phyloP scores from a whole-genome alignment of 106 monocot species.

The Allium fistulosum region DNA sequence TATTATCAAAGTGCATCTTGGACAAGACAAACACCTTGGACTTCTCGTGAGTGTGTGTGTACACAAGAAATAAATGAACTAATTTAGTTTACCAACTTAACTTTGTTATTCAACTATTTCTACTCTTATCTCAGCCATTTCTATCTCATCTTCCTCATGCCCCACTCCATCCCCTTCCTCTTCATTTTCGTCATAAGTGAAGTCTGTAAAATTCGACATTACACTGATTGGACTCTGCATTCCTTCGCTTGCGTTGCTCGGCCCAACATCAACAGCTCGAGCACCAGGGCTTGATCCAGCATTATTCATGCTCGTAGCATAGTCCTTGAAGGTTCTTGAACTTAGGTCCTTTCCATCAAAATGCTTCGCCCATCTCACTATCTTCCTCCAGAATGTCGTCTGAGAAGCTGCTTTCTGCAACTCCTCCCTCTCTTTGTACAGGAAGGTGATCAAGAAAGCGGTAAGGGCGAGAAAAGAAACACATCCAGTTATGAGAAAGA shows the following conservation, averaged over 20 bases:
- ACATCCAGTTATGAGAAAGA: slow-evolving; percentile 68
- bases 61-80: no score
- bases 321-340: slow-evolving; percentile 4
- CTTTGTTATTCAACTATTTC: background rate
- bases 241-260: background rate
- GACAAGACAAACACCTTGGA: no score
- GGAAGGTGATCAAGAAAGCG: slow-evolving; percentile 23
- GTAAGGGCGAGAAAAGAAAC: slow-evolving; percentile 34
- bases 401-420: slow-evolving; percentile 9
- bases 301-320: background rate
- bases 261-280: background rate
- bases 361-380: slow-evolving; percentile 1
- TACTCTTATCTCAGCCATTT: slow-evolving; percentile 1
- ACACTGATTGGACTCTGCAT: slow-evolving; percentile 8
- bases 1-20: no score
- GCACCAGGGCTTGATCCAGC: background rate
- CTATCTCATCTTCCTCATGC: background rate
- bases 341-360: slow-evolving; percentile 14
- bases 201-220: background rate
- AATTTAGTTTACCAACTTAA: no score
- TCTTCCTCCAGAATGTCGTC: slow-evolving; percentile 2
- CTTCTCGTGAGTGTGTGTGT: no score
- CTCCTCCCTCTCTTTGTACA: slow-evolving; percentile 11
- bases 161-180: background rate
- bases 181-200: background rate